Percentiles rank a stretch among this genome's conserved stretches.
These are phyloP conservation scores for Coffea humblotiana DNA, from an alignment of 305 asterid genomes.

Conservation along the genomic window DNA sequence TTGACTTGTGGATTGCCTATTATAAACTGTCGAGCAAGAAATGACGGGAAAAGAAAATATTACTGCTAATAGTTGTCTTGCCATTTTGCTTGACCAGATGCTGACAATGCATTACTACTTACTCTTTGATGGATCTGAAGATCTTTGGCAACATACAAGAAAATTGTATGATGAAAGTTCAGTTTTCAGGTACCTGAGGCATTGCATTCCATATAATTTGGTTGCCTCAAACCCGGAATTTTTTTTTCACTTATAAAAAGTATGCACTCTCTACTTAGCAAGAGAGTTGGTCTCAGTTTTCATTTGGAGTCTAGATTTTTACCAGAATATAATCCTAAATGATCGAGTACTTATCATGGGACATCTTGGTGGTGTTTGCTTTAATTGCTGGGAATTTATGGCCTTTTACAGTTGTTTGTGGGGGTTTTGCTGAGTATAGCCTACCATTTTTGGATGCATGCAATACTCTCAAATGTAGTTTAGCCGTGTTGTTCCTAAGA, in stretches of 20 bases:
- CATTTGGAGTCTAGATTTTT: not conserved
- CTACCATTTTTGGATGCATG: not conserved
- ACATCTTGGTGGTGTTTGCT: not conserved
- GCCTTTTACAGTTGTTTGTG: not conserved
- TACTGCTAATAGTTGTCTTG: not conserved
- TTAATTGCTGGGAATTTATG: not conserved
- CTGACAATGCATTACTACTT: conserved; percentile 93
- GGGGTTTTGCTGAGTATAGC: not conserved
- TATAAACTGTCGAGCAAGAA: not conserved
- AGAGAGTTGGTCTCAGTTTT: no score
- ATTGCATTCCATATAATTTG: not conserved
- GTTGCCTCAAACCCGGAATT: not conserved
- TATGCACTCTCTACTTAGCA: not conserved
- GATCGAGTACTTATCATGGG: not conserved
- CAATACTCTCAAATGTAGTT: not conserved
- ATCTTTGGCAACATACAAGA: conserved; percentile 87
- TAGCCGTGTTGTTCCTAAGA: not conserved
- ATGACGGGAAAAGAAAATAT: not conserved
- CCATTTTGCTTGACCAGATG: conserved; percentile 58
- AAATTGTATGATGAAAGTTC: conserved; percentile 63
- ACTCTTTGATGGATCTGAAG: conserved; percentile 83
- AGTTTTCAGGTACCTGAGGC: conserved; percentile 58
- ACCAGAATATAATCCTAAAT: not conserved
- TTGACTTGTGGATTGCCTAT: not conserved
- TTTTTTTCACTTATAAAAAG: not conserved